Base-by-base conservation (phyloP, 2,329 filamentous ascomycete genomes). In the Xylariaceae sp. region DNA sequence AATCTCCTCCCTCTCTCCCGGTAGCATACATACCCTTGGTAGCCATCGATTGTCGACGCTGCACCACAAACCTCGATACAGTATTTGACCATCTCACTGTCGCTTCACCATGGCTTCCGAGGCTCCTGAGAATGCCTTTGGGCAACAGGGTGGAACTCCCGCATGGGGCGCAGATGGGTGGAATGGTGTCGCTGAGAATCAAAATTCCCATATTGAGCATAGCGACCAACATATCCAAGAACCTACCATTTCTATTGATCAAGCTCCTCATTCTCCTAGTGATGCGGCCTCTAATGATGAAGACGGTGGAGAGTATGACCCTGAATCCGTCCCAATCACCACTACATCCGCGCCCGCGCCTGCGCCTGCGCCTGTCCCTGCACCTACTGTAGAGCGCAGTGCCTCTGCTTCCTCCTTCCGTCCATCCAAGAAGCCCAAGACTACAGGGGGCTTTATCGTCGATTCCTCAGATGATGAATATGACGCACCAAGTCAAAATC, bases 381-480 rank as follows among this genome's bases (percentile, higher is more conserved):
- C 64, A 44, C 69, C 66, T 60, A 52, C 57, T 12, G 63, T 67
- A 57, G 71, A 73, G 61, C 68, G 65, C 42, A 64, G 63, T 29
- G 61, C 64, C 21, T 67, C 69, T 40, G 67, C 70, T 45, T 72
- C 68, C 42, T 70, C 69, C 53, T 70, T 70, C 62, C 75, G 73
- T 60, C 76, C 71, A 54, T 72, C 69, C 65, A 81, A 76, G 69
- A 88, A 88, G 72, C 85, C 81, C 32, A 84, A 84, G 71, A 83
- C 79, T 58, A 79, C 81, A 20, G 83, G 82, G 42, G 83, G 83
- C 44, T 86, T 86, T 72, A 73, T 86, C 68, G 77, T 85, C 65
- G 82, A 80, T 69, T 83, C 81, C 51, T 85, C 82, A 26, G 83
- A 86, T 62, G 81, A 83, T 32, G 83, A 85, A 64, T 82, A 75